These are phyloP conservation scores for Alliaria petiolata DNA, from an alignment of 345 rosid species.

Conservation along the genomic window DNA sequence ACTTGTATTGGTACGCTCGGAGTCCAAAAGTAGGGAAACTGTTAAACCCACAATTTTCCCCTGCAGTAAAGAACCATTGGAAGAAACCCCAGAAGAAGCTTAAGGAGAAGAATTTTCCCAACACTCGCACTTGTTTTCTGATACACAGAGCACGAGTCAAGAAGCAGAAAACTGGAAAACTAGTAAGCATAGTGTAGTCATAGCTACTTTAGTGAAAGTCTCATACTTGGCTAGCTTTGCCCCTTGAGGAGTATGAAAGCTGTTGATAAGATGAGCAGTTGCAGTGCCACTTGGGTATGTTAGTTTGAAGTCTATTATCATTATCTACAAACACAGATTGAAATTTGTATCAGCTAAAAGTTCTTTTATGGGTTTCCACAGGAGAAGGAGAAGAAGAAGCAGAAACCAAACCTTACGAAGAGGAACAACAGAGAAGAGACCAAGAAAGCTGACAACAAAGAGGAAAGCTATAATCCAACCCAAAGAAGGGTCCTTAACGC, in stretches of 20 bases:
- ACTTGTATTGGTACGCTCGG: conserved; percentile 54
- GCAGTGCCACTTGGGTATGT: conserved; percentile 96
- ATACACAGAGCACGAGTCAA: conserved; percentile 4
- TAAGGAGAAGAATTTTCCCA: conserved; percentile 61
- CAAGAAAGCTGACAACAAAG: conserved; percentile 79
- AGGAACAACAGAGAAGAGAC: conserved; percentile 77
- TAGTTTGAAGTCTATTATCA: conserved; percentile 75
- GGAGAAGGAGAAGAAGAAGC: neutral
- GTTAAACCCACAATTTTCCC: conserved; percentile 70
- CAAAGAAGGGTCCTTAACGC: conserved; percentile 56
- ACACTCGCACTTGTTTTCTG: conserved; percentile 56
- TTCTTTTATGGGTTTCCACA: neutral
- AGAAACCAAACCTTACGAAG: conserved; percentile 57
- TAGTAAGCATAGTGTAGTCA: neutral
- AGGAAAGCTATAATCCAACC: conserved; percentile 85
- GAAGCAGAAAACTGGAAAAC: neutral
- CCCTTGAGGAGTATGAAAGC: conserved; percentile 92
- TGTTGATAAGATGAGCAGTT: conserved; percentile 85
- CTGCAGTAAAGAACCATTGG: conserved; percentile 66
- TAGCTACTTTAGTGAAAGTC: neutral
- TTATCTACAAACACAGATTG: conserved; percentile 42
- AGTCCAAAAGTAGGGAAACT: conserved; percentile 81
- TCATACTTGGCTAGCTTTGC: conserved; percentile 79
- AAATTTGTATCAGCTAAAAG: neutral
- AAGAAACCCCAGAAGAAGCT: conserved; percentile 79